These are phyloP conservation scores for Olyra latifolia DNA, from an alignment of 176 grass and related monocot genomes.

Conservation along the genomic window DNA sequence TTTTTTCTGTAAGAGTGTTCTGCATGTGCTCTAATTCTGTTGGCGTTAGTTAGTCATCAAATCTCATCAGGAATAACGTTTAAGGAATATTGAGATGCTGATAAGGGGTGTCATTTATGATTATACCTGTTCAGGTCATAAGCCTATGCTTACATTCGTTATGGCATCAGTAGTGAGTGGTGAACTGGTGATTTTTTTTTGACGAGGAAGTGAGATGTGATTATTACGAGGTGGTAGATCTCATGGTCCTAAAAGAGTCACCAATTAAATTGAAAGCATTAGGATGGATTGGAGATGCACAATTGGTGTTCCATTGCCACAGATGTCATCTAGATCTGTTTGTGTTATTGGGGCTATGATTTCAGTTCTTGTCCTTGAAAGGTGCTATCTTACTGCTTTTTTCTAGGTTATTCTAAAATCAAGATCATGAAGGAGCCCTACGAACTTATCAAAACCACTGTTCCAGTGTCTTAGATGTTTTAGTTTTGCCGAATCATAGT, in stretches of 20 bases:
- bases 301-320: not conserved
- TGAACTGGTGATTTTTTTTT: too few species aligned
- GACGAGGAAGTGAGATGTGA: too few species aligned
- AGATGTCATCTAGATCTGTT: not conserved
- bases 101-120: not conserved
- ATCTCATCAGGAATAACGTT: not conserved
- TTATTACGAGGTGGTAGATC: not conserved
- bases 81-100: not conserved
- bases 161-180: not conserved
- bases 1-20: not conserved
- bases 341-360: not conserved
- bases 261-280: not conserved
- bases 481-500: not conserved
- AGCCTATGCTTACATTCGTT: not conserved
- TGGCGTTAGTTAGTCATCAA: not conserved
- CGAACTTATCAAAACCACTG: too few species aligned
- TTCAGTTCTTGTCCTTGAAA: not conserved
- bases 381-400: not conserved
- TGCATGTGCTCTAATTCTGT: not conserved
- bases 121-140: not conserved
- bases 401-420: not conserved
- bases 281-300: not conserved
- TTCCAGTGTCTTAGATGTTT: conserved; percentile 13
- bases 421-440: too few species aligned
- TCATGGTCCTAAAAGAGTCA: not conserved